Evolutionary conservation across 768 basidiomycete genomes (phyloP).

Genomic region (Tremella fuciformis): DNA sequence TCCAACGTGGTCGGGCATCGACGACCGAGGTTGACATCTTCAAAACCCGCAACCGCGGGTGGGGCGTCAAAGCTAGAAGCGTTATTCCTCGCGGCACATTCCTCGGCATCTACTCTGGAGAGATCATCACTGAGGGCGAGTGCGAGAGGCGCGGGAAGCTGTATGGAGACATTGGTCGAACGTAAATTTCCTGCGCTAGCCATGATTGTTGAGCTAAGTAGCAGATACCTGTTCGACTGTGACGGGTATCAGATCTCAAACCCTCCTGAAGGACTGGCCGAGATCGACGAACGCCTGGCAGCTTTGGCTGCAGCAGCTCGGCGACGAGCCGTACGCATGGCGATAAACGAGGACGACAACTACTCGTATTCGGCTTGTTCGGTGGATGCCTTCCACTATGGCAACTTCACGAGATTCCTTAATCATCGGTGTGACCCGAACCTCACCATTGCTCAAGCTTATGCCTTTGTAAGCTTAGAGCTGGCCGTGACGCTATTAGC

Average conservation of each 20-base stretch:
- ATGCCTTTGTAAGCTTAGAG: slow-evolving; percentile 62
- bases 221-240: slow-evolving; percentile 75
- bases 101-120: slow-evolving; percentile 81
- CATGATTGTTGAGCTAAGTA: not conserved
- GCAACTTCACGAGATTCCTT: slow-evolving; percentile 54
- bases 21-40: slow-evolving; percentile 69
- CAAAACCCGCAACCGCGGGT: slow-evolving; percentile 21
- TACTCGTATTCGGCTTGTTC: slow-evolving; percentile 40
- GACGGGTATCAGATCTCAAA: slow-evolving; percentile 67
- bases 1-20: slow-evolving; percentile 71
- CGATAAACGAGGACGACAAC: slow-evolving; percentile 42
- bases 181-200: slow-evolving; percentile 29
- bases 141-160: slow-evolving; percentile 68
- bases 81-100: slow-evolving; percentile 68
- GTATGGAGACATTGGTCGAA: slow-evolving; percentile 45
- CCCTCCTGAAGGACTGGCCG: slow-evolving; percentile 34
- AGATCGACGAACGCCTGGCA: slow-evolving; percentile 39
- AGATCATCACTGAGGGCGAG: slow-evolving; percentile 68
- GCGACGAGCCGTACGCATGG: slow-evolving; percentile 25
- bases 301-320: slow-evolving; percentile 37
- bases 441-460: slow-evolving; percentile 65
- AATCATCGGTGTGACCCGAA: slow-evolving; percentile 87
- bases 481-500: not conserved
- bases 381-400: slow-evolving; percentile 78
- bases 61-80: slow-evolving; percentile 69